Conservation (phyloP, 768 basidiomycete species). For the Glaciozyma antarctica region DNA sequence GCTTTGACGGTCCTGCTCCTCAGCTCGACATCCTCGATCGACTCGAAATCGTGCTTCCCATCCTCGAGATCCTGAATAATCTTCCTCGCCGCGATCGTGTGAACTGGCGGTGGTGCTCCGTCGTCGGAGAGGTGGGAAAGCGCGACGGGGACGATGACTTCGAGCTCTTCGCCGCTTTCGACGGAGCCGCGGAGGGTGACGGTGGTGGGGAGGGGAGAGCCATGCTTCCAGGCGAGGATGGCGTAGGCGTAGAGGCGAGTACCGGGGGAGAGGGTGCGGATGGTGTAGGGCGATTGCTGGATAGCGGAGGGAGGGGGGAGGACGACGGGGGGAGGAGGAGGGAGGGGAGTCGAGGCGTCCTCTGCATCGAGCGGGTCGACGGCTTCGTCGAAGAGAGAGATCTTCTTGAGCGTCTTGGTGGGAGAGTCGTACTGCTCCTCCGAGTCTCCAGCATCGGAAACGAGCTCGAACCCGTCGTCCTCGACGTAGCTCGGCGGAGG, state of each 20-base stretch:
- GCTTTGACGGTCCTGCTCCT: conserved; percentile 43
- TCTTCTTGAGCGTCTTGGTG: neutral
- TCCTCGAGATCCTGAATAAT: conserved; percentile 51
- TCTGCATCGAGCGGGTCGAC: neutral
- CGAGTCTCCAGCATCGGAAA: neutral
- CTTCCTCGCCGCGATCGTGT: conserved; percentile 50
- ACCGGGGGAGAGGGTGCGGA: neutral
- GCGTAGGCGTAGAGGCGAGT: neutral
- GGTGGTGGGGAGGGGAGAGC: neutral
- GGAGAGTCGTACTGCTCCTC: neutral
- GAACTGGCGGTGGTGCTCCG: conserved; percentile 43
- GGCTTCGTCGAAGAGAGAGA: neutral
- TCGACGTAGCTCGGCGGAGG: neutral
- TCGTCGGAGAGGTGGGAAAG: neutral
- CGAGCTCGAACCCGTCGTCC: neutral
- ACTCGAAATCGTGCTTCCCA: conserved; percentile 8
- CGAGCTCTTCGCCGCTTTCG: neutral
- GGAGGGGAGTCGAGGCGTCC: neutral
- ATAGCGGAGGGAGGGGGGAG: neutral
- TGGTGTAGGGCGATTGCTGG: neutral
- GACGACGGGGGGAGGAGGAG: neutral
- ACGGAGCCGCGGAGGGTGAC: neutral
- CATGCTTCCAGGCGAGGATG: neutral
- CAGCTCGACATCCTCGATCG: conserved; percentile 39
- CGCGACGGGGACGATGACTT: neutral